A percentile compares a stretch with the other conserved stretches of the same genome.
phyloP scores from a whole-genome alignment of 140 eudicot species.

The Anethum foeniculum region DNA sequence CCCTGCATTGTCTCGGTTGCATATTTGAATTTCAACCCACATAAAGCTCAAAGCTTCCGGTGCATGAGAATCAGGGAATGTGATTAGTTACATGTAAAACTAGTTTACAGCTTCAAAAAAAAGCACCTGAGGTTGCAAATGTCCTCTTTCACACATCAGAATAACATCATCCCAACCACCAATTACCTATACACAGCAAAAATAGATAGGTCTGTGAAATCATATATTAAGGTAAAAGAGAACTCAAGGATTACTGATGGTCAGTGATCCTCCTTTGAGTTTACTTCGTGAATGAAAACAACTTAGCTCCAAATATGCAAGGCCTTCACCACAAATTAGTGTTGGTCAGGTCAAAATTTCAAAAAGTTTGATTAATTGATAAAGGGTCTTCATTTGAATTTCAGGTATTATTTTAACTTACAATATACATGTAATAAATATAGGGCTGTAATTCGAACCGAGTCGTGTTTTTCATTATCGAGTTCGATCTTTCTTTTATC shows the following conservation, averaged over 20 bases:
- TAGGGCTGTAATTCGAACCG: no score
- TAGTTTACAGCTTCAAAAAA: slow-evolving; percentile 84
- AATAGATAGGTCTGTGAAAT: slow-evolving; percentile 2
- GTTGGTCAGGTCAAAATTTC: neutral
- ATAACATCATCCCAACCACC: slow-evolving; percentile 94
- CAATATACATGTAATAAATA: neutral
- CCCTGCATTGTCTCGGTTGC: neutral
- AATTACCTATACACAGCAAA: slow-evolving; percentile 51
- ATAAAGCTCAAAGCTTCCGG: neutral
- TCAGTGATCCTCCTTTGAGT: neutral
- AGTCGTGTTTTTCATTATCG: no score
- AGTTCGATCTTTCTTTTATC: no score
- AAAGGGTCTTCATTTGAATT: neutral
- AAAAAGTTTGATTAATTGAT: neutral
- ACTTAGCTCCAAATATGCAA: neutral
- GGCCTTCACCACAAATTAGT: neutral
- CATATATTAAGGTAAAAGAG: neutral
- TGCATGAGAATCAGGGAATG: slow-evolving; percentile 23
- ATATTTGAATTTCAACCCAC: neutral
- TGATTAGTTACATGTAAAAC: slow-evolving; percentile 13
- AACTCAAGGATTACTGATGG: neutral
- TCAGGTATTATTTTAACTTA: neutral
- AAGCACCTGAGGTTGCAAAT: slow-evolving; percentile 95
- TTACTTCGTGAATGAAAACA: neutral
- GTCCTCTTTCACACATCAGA: slow-evolving; percentile 82